A percentile compares a stretch with the other conserved stretches of the same genome.
These are phyloP conservation scores for Lantana camara DNA, from an alignment of 257 asterid species.

Conservation along the genomic window DNA sequence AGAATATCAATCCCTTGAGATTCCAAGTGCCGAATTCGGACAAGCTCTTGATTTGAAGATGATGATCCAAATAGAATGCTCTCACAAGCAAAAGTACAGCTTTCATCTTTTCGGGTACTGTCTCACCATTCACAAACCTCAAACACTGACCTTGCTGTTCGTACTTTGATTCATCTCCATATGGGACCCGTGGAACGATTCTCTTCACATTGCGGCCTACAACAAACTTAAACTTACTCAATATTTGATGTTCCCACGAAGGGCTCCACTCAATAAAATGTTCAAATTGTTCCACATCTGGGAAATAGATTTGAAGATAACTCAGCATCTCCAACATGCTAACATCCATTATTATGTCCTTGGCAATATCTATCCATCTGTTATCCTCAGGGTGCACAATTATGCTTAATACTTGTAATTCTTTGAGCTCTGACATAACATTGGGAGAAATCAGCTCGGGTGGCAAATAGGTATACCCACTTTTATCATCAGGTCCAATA, in stretches of 20 bases:
- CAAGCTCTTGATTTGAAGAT: constrained; percentile 23
- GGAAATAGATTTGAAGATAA: constrained; percentile 36
- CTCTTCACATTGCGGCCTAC: constrained; percentile 39
- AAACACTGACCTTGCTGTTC: constrained; percentile 23
- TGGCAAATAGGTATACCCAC: constrained; percentile 25
- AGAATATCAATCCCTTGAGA: constrained; percentile 20
- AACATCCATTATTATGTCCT: constrained; percentile 4
- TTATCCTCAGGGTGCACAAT: constrained; percentile 38
- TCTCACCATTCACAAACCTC: constrained; percentile 31
- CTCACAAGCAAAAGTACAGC: constrained; percentile 15
- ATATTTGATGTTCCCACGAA: constrained; percentile 15
- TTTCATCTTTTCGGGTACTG: not conserved
- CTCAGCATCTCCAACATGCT: constrained; percentile 14
- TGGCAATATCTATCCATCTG: constrained; percentile 28
- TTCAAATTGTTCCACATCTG: constrained; percentile 23
- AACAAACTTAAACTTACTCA: constrained; percentile 22
- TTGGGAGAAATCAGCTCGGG: constrained; percentile 15
- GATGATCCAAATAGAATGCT: constrained; percentile 42
- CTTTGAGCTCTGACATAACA: constrained; percentile 28
- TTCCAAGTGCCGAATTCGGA: constrained; percentile 24
- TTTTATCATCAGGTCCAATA: constrained; percentile 37
- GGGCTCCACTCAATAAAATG: constrained; percentile 13
- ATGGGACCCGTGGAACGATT: constrained; percentile 30
- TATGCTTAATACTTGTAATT: constrained; percentile 26
- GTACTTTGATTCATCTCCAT: constrained; percentile 26